Percentiles rank a stretch among this genome's conserved stretches.
phyloP scores from a whole-genome alignment of 2,329 filamentous ascomycete genomes.

The Xylariaceae sp. region DNA sequence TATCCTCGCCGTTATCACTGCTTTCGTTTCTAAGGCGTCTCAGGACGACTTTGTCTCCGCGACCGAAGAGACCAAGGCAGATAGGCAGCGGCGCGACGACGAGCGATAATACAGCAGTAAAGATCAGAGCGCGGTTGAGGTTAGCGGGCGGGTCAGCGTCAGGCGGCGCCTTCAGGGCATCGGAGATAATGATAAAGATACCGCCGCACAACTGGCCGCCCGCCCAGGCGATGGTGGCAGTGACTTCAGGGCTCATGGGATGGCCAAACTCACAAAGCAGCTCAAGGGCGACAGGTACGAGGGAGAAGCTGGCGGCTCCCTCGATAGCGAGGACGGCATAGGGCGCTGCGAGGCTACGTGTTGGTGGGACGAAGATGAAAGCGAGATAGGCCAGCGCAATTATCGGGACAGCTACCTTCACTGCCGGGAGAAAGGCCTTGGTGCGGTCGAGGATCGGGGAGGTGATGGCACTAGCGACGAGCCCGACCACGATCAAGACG shows the following conservation, averaged over 20 bases:
- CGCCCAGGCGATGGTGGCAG: slow-evolving; percentile 76
- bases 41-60: slow-evolving; percentile 45
- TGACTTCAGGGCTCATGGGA: slow-evolving; percentile 80
- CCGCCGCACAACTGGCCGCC: slow-evolving; percentile 82
- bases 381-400: slow-evolving; percentile 67
- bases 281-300: slow-evolving; percentile 82
- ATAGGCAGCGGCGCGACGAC: slow-evolving; percentile 62
- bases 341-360: slow-evolving; percentile 54
- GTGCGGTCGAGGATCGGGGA: slow-evolving; percentile 81
- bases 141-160: slow-evolving; percentile 56
- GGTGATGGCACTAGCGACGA: slow-evolving; percentile 68
- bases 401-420: slow-evolving; percentile 70
- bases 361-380: slow-evolving; percentile 72
- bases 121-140: slow-evolving; percentile 71
- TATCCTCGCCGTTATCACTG: not conserved
- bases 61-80: slow-evolving; percentile 64
- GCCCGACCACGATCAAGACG: slow-evolving; percentile 80
- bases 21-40: slow-evolving; percentile 45
- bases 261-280: slow-evolving; percentile 82
- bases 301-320: slow-evolving; percentile 71
- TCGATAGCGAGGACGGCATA: slow-evolving; percentile 71
- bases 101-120: slow-evolving; percentile 67
- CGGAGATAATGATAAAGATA: slow-evolving; percentile 76
- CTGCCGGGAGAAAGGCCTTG: slow-evolving; percentile 68
- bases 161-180: slow-evolving; percentile 58